These are phyloP conservation scores for Albophoma yamanashiensis DNA, from an alignment of 2,329 filamentous ascomycete genomes.

Conservation along the genomic window DNA sequence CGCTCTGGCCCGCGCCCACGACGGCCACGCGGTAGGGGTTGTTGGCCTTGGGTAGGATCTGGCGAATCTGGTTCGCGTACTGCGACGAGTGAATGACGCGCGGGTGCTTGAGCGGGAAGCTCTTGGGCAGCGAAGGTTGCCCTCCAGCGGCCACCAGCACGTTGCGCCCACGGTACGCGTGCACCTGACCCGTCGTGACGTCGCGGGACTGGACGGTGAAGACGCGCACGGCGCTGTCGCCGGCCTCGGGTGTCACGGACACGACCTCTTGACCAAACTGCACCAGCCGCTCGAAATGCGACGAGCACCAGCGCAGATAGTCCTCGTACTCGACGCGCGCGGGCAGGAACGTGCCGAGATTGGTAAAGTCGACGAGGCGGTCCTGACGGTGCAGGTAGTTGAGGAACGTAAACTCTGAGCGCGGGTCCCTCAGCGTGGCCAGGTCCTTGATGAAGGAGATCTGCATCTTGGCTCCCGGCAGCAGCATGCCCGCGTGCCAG, in stretches of 20 bases:
- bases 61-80: constrained; percentile 56
- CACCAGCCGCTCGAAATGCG: constrained; percentile 63
- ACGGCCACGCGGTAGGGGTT: constrained; percentile 67
- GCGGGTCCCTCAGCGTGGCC: constrained; percentile 77
- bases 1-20: constrained; percentile 82
- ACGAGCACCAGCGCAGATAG: constrained; percentile 87
- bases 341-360: constrained; percentile 80
- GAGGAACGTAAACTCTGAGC: constrained; percentile 87
- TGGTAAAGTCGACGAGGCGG: constrained; percentile 83
- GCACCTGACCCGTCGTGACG: constrained; percentile 40
- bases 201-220: constrained; percentile 62
- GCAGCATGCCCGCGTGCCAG: constrained; percentile 93
- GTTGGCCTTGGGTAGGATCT: constrained; percentile 44
- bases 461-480: constrained; percentile 91
- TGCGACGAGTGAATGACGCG: constrained; percentile 81
- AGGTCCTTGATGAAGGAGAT: constrained; percentile 97
- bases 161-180: constrained; percentile 48
- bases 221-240: constrained; percentile 33
- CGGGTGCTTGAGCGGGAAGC: constrained; percentile 58
- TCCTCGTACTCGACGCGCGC: constrained; percentile 86
- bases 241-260: constrained; percentile 50
- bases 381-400: constrained; percentile 81
- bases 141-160: constrained; percentile 51
- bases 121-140: constrained; percentile 58
- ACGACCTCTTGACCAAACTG: constrained; percentile 70